Evolutionary conservation across 2,329 filamentous ascomycete genomes (phyloP), one percentile per base, ranked within the genome.

Genomic region (Cladosporium austrohemisphaericum): DNA sequence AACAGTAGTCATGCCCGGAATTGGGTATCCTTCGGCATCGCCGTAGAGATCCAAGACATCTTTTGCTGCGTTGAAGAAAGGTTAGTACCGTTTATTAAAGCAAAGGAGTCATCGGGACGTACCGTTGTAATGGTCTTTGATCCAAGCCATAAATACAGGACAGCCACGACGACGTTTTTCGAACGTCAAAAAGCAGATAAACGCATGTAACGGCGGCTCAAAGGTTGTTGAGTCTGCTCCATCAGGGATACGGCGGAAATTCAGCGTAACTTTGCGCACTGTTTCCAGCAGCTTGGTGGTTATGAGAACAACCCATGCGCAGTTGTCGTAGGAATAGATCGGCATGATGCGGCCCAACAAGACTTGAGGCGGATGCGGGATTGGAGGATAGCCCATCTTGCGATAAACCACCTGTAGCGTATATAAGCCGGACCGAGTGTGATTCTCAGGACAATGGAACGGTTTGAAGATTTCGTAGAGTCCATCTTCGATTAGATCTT

Each of bases 301-400:
- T 20, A 48, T 43, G 7, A 36, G 25, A 16, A 22, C 7, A 4
- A 14, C 11, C 2, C 5, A 14, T 5, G 41, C 6, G 43, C 46
- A 52, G 10, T 48, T 13, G 3, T 13, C 22, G 41, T 52, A 55
- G 2, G 52, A 55, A 13, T 55, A 55, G n/a, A 52, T 40, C 7
- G 45, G 37, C 9, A 6, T 11, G 14, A 16, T 22, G n/a, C 20
- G 35, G 7, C 26, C 11, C 26, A 23, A 16, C n/a, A 11, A 16
- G 26, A n/a, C 26, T 28, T 13, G 10, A 6, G 25, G 14, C 14
- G n/a, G 23, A 22, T 18, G 14, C 8, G 13, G 14, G 10, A 4
- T 35, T 9, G 51, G 35, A 2, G 41, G 41, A 29, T 32, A 55
- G 3, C 46, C 41, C 1, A 40, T 22, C 20, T 13, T 48, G 13